Evolutionary conservation across 2,329 filamentous ascomycete genomes (phyloP), one percentile per base, ranked within the genome.

Genomic region (Phoma sp.): DNA sequence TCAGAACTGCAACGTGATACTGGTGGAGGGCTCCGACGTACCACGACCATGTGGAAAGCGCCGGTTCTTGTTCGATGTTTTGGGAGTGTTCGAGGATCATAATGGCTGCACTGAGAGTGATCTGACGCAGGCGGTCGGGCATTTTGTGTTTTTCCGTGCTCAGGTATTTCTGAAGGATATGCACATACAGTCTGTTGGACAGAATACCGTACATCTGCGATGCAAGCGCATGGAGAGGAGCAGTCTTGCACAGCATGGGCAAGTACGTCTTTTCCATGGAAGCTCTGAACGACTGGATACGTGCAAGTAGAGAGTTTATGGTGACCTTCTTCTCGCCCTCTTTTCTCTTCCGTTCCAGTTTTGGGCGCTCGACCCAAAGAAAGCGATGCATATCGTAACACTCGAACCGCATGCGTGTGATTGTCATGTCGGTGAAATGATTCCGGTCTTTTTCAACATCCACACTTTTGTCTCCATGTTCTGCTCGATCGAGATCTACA

Each of bases 351-450:
- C 78, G 80, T 63, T 90, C 86, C 12, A 91, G 76, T 49, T 84
- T 83, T 22, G 86, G 81, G 38, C 89, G 81, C 68, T 92, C 88
- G n/a, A 82, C 76, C 87, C 88, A 91, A 44, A 91, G 80, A 50
- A 82, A 80, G 13, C 89, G 84, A 74, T 87, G 86, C 81, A 92
- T 88, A 72, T 92, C 88, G 66, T 86, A 87, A 69, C 86, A 84
- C 70, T 92, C 88, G 60, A 90, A 88, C 1, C 89, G 84, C 62
- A 92, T 88, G 8, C 88, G 79, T 2, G 84, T 79, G 29, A 90
- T 80, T 2, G 89, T 88, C 71, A 85, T 85, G 38, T 88, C 85
- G 0, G 89, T 91, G 81, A 87, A 92, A 36, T 77, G 71, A 17
- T 82, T 78, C 13, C 78, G 77, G 41, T 84, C 78, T 55, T 79